Evolutionary conservation across 2,329 filamentous ascomycete species (phyloP).

Genomic region (Xylariaceae sp.): DNA sequence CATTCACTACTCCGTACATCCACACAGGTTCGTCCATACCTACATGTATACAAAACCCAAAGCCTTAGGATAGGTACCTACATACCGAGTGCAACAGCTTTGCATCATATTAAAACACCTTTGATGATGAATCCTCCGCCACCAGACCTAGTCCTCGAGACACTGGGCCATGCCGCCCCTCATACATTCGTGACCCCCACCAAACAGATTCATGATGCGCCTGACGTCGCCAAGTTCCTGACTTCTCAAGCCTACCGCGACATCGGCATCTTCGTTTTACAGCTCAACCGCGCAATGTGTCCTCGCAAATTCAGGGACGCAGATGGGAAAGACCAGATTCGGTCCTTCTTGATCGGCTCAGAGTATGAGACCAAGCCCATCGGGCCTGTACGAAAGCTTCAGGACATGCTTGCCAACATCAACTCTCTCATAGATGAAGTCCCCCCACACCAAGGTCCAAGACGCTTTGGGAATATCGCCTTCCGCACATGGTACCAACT

Average conservation of each 20-base stretch:
- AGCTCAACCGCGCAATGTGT: constrained; percentile 84
- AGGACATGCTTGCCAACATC: constrained; percentile 61
- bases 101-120: too few species aligned
- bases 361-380: constrained; percentile 39
- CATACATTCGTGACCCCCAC: constrained; percentile 62
- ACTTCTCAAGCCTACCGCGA: constrained; percentile 79
- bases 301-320: constrained; percentile 52
- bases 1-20: too few species aligned
- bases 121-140: constrained; percentile 13
- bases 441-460: constrained; percentile 79
- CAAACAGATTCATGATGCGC: constrained; percentile 81
- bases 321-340: constrained; percentile 37
- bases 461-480: constrained; percentile 87
- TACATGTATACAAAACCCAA: too few species aligned
- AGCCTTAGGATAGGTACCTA: too few species aligned
- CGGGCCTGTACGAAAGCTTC: constrained; percentile 61
- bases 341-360: constrained; percentile 45
- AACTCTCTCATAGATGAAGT: constrained; percentile 68
- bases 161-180: constrained; percentile 45
- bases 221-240: constrained; percentile 78
- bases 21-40: too few species aligned
- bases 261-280: constrained; percentile 80
- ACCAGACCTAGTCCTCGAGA: constrained; percentile 33
- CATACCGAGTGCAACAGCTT: too few species aligned
- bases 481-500: constrained; percentile 80